Conservation (phyloP, 768 basidiomycete species). For the Termitomyces sp. region DNA sequence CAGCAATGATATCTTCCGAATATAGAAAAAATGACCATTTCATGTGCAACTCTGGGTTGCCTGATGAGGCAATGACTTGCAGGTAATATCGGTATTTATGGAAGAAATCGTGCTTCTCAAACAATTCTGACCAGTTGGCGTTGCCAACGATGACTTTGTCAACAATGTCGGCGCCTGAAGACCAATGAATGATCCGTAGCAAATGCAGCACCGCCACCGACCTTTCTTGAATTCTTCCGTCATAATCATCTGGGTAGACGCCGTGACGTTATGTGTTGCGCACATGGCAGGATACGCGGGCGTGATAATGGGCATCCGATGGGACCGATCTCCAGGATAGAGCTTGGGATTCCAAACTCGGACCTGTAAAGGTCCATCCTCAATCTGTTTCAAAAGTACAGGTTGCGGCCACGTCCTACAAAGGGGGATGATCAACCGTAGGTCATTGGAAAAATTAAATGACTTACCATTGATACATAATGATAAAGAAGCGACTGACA, state of each 20-base stretch:
- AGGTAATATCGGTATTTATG: conserved; percentile 95
- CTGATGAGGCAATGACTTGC: conserved; percentile 92
- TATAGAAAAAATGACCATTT: conserved; percentile 70
- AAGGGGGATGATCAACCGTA: conserved; percentile 7
- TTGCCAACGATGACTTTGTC: conserved; percentile 86
- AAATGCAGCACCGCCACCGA: conserved; percentile 23
- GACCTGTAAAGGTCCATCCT: conserved; percentile 90
- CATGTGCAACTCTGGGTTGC: conserved; percentile 77
- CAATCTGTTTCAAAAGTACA: conserved; percentile 94
- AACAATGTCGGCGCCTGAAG: conserved; percentile 86
- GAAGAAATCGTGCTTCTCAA: conserved; percentile 95
- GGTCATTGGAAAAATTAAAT: not conserved
- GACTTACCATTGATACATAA: conserved; percentile 93
- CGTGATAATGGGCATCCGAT: conserved; percentile 99
- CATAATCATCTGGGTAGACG: conserved; percentile 94
- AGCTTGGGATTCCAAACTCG: conserved; percentile 99
- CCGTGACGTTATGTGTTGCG: conserved; percentile 96
- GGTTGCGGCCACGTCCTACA: conserved; percentile 98
- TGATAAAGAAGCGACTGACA: conserved; percentile 97
- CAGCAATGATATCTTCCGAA: not conserved
- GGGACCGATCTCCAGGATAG: conserved; percentile 89
- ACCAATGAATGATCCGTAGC: conserved; percentile 12
- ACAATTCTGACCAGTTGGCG: conserved; percentile 91
- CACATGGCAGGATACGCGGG: conserved; percentile 99
- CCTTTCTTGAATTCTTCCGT: conserved; percentile 95